These are phyloP conservation scores for Carex scoparia DNA, from an alignment of 176 grass and related monocot species.

Conservation along the genomic window DNA sequence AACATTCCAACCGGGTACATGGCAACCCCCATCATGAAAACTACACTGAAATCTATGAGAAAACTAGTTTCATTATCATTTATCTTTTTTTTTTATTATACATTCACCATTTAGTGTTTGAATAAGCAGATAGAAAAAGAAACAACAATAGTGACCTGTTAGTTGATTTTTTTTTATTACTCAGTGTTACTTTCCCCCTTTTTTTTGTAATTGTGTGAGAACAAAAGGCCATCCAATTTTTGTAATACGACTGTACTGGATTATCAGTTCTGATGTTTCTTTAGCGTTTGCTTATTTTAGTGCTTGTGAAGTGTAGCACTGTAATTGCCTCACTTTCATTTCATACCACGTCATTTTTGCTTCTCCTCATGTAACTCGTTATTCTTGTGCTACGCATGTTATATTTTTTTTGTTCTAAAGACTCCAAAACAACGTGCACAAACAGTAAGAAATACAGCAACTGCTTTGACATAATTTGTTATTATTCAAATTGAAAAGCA, in stretches of 20 bases:
- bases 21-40: slow-evolving; percentile 44
- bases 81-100: background rate
- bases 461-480: too few relatives aligned
- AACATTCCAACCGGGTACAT: slow-evolving; percentile 38
- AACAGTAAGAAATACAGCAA: too few relatives aligned
- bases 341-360: background rate
- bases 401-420: too few relatives aligned
- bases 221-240: background rate
- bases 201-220: background rate
- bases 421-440: too few relatives aligned
- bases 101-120: background rate
- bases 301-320: background rate
- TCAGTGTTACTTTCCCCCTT: background rate
- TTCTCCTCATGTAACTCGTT: too few relatives aligned
- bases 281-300: background rate
- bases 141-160: background rate
- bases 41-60: background rate
- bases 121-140: background rate
- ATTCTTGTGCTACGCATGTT: too few relatives aligned
- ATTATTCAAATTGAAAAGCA: too few relatives aligned
- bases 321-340: background rate
- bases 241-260: background rate
- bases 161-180: background rate
- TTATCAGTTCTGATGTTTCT: background rate
- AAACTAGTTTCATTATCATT: background rate